Percentiles rank a stretch among this genome's conserved stretches.
Conservation (phyloP, 768 basidiomycete species). For the Cyclocybe cylindracea region DNA sequence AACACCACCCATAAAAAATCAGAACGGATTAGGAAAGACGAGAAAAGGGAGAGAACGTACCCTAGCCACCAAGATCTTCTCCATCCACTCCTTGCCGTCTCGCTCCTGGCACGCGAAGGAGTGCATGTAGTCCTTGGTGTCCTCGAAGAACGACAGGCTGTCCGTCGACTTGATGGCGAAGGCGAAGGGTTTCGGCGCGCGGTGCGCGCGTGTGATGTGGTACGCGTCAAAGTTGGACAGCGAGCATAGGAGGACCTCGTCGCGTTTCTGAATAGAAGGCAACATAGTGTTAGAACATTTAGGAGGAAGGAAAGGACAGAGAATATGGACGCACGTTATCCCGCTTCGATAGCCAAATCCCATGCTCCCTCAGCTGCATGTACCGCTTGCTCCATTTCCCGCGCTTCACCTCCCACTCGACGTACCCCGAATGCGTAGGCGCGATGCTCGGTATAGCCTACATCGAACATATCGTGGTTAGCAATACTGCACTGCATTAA, state of each 20-base stretch:
- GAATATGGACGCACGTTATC: slow-evolving; percentile 62
- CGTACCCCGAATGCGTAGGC: slow-evolving; percentile 55
- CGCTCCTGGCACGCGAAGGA: slow-evolving; percentile 76
- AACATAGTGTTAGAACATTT: slow-evolving; percentile 63
- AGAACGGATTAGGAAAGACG: too few relatives aligned
- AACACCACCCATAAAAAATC: too few relatives aligned
- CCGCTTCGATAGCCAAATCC: slow-evolving; percentile 85
- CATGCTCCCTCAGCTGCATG: slow-evolving; percentile 85
- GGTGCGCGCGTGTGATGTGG: slow-evolving; percentile 70
- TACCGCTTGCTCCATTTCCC: slow-evolving; percentile 96
- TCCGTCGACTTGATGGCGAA: slow-evolving; percentile 92
- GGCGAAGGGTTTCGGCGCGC: slow-evolving; percentile 81
- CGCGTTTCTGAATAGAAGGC: slow-evolving; percentile 23
- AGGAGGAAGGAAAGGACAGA: slow-evolving; percentile 2
- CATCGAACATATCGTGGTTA: background rate
- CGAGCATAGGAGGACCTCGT: slow-evolving; percentile 79
- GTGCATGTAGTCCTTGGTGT: slow-evolving; percentile 85
- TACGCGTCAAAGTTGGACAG: slow-evolving; percentile 91
- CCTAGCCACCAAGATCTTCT: slow-evolving; percentile 78
- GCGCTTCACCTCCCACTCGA: slow-evolving; percentile 88
- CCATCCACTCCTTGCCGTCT: slow-evolving; percentile 78
- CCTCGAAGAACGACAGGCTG: slow-evolving; percentile 83
- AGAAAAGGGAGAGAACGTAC: slow-evolving; percentile 51
- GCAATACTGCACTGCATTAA: too few relatives aligned
- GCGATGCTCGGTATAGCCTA: slow-evolving; percentile 46